Evolutionary conservation across 2,329 filamentous ascomycete species (phyloP), one percentile per base, ranked within the genome.

Genomic region (Phaeoacremonium minimum): DNA sequence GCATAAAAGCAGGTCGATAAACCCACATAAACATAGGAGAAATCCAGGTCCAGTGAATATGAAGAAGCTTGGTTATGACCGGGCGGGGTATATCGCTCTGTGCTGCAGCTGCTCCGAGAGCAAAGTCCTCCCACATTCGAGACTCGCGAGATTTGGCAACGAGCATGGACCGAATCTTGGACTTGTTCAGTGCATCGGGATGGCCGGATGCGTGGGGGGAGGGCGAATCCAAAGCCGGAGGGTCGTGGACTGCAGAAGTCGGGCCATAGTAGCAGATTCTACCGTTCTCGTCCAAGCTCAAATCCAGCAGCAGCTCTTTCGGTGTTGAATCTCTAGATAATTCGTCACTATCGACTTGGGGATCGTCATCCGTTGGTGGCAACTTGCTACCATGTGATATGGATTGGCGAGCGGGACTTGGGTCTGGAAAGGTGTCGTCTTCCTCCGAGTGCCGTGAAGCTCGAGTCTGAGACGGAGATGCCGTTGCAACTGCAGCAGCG

Each of bases 11-110:
- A 3, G 52, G 52, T 6, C 50, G 43, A 36, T 55, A 53, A 11
- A 55, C 48, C 44, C 50, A 53, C 37, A 49, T 53, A 36, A 53
- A 55, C 44, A 52, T 50, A 14, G 51, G 52, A 18, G 15, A 32
- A n/a, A 50, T 40, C 49, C 49, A 51, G 13, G 41, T 42, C 47
- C 49, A 50, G 37, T 50, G 43, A 14, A 48, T 35, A 18, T 47
- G 49, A n/a, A 51, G 40, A 8, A 49, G 42, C 32, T 38, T 39
- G 22, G 48, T 35, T 18, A 52, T 34, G 14, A 46, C 33, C 2
- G 35, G 28, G 4, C 40, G 31, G n/a, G 50, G 46, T 6, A 51
- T 45, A 15, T 44, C 45, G 8, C 38, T 49, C 36, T 49, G 43
- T 6, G 46, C n/a, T 7, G 50, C 38, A 1, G 50, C 51, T 20